Base-by-base conservation (phyloP, 208 protist species). In the Leishmania martiniquensis region DNA sequence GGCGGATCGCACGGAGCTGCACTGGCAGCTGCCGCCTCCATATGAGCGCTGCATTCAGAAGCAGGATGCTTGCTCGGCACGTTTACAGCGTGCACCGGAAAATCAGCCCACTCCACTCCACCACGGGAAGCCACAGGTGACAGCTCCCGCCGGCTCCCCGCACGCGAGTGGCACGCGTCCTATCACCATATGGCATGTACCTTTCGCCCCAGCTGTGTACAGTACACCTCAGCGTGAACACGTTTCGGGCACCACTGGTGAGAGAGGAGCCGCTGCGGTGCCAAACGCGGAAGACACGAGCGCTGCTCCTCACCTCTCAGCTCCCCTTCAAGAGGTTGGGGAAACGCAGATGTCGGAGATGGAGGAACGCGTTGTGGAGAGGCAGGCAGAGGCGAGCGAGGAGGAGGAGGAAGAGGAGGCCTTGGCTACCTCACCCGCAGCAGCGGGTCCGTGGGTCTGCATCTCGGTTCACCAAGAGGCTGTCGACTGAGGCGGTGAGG, bases 1-100 rank as follows among this genome's bases (percentile, higher is more conserved):
- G 25, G 78, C 75, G 52, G 70, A 81, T 25, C 77, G 34, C 5
- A 88, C 81, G 39, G 72, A 83, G 76, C 80, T 95, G 49, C 71
- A 77, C 51, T 94, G 85, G 86, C 52, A 80, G 25, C 81, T 83
- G 75, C 91, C 91, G 15, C 55, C 69, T 17, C 81, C 87, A 7
- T 95, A 85, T 75, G 83, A 81, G 51, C 83, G 76, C 34, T 93
- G 88, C 84, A 87, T 90, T 63, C 86, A 92, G 79, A 70, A 81
- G 42, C 55, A 80, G 45, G 62, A 75, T 42, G 7, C 55, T 17
- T 4, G 15, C 45, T 44, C 71, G 4, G 52, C 5, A 54, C 34
- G 20, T 32, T 69, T 42, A 13, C 39, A 49, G 63, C 22, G 25
- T 12, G 10, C 13, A 7, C 29, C 47, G 37, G 60, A 52, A n/a